Base-by-base conservation (phyloP, 169 alveolate genomes). In the Eimeria maxima region DNA sequence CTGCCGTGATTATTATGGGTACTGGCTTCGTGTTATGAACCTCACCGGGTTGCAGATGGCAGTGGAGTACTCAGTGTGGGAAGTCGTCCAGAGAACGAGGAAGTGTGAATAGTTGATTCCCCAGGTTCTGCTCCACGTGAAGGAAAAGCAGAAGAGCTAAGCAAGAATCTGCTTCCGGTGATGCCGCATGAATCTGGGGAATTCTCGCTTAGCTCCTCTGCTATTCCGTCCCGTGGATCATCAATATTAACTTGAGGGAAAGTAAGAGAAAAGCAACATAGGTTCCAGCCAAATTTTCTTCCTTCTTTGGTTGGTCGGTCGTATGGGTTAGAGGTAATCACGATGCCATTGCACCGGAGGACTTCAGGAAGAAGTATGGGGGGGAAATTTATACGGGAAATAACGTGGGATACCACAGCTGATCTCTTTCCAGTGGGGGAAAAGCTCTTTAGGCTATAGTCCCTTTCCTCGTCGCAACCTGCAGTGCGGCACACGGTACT, bases 371-470 rank as follows among this genome's bases (percentile, higher is more conserved):
- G 83, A 65, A 87, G 63, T 24, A 87, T 42, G 10, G 94, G 94
- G 29, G 94, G 94, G n/a, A 87, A 87, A 50, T 33, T 87, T 63
- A 87, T 87, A 63, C 67, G 94, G 29, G 63, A 60, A 60, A 87
- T 87, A 47, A 24, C 83, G 50, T 87, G 80, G 27, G 94, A 87
- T 60, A 87, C 81, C 47, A 87, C 94, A 87, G 16, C 50, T 60
- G 55, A 42, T n/a, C 83, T 0, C 53, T 14, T 13, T 27, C 63
- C 67, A 65, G 47, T 10, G 10, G 84, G 13, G 45, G 63, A 13
- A 7, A 50, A 22, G 16, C 29, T 20, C 29, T 50, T 65, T 38
- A n/a, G 53, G 24, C 38, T 50, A 44, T 16, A 29, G n/a, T 45
- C 44, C 6, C 67, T 20, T 65, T 50, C 45, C 29, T 44, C 53